A percentile compares a stretch with the other conserved stretches of the same genome.
These are phyloP conservation scores for Drosera spatulata DNA, from an alignment of 179 eudicot genomes.

Conservation along the genomic window DNA sequence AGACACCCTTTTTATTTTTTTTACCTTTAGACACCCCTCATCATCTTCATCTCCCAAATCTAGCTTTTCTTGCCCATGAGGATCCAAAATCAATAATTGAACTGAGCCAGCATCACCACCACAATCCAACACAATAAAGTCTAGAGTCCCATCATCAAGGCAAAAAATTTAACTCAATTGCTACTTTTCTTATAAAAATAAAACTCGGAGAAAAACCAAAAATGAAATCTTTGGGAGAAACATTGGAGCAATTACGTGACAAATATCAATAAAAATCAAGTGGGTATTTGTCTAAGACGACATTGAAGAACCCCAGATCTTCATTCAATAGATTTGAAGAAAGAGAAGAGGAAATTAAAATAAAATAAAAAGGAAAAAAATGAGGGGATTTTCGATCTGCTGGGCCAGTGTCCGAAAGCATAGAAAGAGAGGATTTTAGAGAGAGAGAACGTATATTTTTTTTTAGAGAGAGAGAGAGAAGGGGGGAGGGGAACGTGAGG, in stretches of 20 bases:
- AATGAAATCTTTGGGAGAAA: no score
- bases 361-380: no score
- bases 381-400: conserved; percentile 64
- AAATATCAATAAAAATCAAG: background rate
- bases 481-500: conserved; percentile 4
- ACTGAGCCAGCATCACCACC: no score
- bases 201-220: no score
- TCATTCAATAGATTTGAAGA: background rate
- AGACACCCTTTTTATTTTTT: no score
- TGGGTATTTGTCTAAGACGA: background rate
- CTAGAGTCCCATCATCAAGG: no score
- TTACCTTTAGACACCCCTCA: conserved; percentile 4
- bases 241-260: no score
- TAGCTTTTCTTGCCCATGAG: no score
- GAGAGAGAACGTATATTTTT: conserved; percentile 22
- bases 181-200: no score
- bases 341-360: conserved; percentile 12
- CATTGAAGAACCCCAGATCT: conserved; percentile 5
- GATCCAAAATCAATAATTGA: no score
- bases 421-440: conserved; percentile 12
- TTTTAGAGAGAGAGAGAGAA: conserved; percentile 9
- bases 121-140: no score
- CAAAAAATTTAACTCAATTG: no score
- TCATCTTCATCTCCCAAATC: background rate
- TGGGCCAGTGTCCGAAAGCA: conserved; percentile 53